Percentiles rank a stretch among this genome's conserved stretches.
Conservation (phyloP, 495 filamentous ascomycete genomes). For the Trichoderma orchidacearum region DNA sequence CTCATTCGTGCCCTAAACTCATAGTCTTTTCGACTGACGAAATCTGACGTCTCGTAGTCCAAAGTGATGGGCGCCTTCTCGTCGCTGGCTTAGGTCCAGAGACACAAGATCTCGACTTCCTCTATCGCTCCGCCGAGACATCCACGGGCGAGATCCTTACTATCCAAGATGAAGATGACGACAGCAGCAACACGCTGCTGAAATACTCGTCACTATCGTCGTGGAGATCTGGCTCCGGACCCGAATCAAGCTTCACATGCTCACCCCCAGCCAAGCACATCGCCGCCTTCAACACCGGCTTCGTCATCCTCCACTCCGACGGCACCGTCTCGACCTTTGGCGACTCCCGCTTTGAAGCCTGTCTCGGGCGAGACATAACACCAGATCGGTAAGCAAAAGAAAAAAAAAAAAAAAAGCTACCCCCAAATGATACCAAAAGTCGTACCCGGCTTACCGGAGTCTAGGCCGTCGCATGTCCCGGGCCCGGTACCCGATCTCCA, state of each 20-base stretch:
- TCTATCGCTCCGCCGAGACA: conserved; percentile 9
- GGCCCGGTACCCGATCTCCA: conserved; percentile 29
- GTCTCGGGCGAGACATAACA: conserved; percentile 29
- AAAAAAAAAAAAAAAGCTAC: conserved; percentile 3
- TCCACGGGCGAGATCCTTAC: conserved; percentile 8
- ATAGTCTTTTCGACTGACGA: background rate
- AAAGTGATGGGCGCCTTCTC: background rate
- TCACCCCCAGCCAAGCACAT: conserved; percentile 25
- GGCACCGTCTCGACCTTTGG: conserved; percentile 46
- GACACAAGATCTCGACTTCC: conserved; percentile 1
- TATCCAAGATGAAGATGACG: background rate
- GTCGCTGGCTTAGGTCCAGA: background rate
- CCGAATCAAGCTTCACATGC: background rate
- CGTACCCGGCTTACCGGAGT: background rate
- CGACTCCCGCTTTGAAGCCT: conserved; percentile 37
- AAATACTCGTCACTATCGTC: background rate
- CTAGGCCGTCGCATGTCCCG: conserved; percentile 28
- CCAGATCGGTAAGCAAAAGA: conserved; percentile 12
- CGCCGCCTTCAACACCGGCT: conserved; percentile 34
- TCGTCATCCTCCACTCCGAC: conserved; percentile 32
- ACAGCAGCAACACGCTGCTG: background rate
- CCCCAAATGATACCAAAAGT: background rate
- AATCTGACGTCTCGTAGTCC: background rate
- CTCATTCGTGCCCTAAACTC: background rate
- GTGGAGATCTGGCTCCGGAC: background rate